Conservation (phyloP, 2,329 filamentous ascomycete genomes). For the Cytospora chrysosperma region DNA sequence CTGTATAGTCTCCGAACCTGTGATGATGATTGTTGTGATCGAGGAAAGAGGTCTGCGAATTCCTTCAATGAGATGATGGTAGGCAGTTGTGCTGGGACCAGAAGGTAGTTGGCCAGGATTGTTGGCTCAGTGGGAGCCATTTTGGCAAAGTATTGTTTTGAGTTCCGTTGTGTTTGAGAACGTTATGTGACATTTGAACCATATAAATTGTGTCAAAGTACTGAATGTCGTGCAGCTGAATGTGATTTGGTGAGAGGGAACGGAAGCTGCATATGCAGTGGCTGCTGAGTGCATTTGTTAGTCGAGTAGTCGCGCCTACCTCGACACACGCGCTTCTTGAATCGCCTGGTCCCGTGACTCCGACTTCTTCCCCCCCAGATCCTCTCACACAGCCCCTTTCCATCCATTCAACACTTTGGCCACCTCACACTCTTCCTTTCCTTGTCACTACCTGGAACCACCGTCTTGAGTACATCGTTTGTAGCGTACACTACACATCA, state of each 20-base stretch:
- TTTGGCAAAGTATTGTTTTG: slow-evolving; percentile 24
- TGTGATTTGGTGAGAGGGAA: background rate
- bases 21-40: slow-evolving; percentile 61
- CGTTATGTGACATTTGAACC: background rate
- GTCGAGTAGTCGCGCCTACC: slow-evolving; percentile 4
- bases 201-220: background rate
- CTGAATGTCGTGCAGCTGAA: background rate
- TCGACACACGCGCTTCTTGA: slow-evolving; percentile 21
- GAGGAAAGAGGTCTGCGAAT: slow-evolving; percentile 76
- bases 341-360: slow-evolving; percentile 24
- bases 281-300: background rate
- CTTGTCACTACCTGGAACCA: background rate
- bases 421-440: background rate
- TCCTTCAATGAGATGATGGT: slow-evolving; percentile 70
- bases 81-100: slow-evolving; percentile 72
- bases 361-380: slow-evolving; percentile 10
- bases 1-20: slow-evolving; percentile 72
- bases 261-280: background rate
- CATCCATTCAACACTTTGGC: background rate
- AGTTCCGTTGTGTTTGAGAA: background rate
- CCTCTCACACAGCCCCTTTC: background rate
- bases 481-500: background rate
- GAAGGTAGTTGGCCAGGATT: slow-evolving; percentile 75
- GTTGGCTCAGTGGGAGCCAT: slow-evolving; percentile 75
- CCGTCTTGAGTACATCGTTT: background rate